Percentiles rank a stretch among this genome's conserved stretches.
phyloP scores from a whole-genome alignment of 805 yeast species.

The Metschnikowia borealis region DNA sequence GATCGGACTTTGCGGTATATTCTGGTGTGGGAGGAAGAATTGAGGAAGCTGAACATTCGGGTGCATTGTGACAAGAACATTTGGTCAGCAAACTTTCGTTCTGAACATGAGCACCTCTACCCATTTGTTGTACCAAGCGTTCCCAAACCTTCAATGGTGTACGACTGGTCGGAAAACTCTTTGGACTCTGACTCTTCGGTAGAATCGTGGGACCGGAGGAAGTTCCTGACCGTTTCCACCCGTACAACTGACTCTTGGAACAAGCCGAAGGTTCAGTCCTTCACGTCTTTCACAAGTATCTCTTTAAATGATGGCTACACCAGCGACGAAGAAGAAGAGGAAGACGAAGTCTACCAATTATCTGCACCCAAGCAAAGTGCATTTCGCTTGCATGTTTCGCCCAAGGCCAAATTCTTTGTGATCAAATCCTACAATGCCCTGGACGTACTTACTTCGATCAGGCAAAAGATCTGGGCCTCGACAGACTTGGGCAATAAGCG shows the following conservation, averaged over 20 bases:
- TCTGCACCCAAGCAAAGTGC: not conserved
- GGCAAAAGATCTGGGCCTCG: slow-evolving; percentile 55
- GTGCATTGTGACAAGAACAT: not conserved
- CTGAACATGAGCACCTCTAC: not conserved
- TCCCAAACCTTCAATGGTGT: not conserved
- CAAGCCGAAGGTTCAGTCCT: too few species aligned
- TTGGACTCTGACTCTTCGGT: not conserved
- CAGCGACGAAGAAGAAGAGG: not conserved
- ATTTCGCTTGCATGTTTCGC: not conserved
- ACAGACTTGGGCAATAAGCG: slow-evolving; percentile 55
- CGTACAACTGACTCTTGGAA: not conserved
- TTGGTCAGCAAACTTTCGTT: not conserved
- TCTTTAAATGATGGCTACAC: too few species aligned
- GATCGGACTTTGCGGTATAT: not conserved
- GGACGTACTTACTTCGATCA: slow-evolving; percentile 48
- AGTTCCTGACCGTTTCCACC: not conserved
- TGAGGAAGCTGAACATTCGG: not conserved
- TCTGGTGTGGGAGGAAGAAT: not conserved
- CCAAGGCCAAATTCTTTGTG: slow-evolving; percentile 39
- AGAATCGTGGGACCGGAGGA: not conserved
- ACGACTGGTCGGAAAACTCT: not conserved
- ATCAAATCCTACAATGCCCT: slow-evolving; percentile 50
- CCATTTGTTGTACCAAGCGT: too few species aligned
- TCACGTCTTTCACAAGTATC: too few species aligned
- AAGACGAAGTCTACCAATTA: not conserved